Percentiles rank a stretch among this genome's conserved stretches.
Conservation (phyloP, 345 rosid genomes). For the Aquilaria yunnanensis region DNA sequence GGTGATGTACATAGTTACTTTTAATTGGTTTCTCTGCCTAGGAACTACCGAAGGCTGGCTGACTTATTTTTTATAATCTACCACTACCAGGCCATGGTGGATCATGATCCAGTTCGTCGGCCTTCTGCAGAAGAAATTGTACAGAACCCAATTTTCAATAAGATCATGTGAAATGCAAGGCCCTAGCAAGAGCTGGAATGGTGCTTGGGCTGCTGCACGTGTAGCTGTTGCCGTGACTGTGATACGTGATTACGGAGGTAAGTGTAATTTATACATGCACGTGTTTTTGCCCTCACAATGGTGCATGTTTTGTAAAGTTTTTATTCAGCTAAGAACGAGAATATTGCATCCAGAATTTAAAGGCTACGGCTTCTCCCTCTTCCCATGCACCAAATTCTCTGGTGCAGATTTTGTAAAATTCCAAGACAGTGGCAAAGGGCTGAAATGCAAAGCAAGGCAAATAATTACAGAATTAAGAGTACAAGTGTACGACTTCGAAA, state of each 20-base stretch:
- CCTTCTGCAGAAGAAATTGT: slow-evolving; percentile 65
- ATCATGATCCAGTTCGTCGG: slow-evolving; percentile 62
- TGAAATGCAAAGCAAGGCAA: too few species aligned
- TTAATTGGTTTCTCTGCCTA: background rate
- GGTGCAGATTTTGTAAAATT: slow-evolving; percentile 13
- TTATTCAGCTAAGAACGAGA: background rate
- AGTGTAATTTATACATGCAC: slow-evolving; percentile 14
- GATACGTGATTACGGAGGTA: background rate
- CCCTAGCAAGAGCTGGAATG: background rate
- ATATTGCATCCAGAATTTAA: slow-evolving; percentile 4
- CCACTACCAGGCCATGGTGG: slow-evolving; percentile 76
- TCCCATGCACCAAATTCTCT: background rate
- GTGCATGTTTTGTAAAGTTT: slow-evolving; percentile 29
- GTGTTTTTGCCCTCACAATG: slow-evolving; percentile 12
- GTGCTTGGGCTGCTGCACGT: background rate
- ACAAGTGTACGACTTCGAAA: background rate
- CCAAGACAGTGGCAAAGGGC: too few species aligned
- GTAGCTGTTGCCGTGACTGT: background rate
- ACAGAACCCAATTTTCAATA: slow-evolving; percentile 62
- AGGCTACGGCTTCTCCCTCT: background rate
- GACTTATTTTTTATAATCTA: slow-evolving; percentile 10
- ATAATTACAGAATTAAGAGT: background rate
- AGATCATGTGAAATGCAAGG: slow-evolving; percentile 26
- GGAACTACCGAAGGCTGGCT: background rate
- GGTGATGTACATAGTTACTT: slow-evolving; percentile 30